Conservation (phyloP, 2,329 filamentous ascomycete genomes). For the Nannizziopsis arthrosporioides region DNA sequence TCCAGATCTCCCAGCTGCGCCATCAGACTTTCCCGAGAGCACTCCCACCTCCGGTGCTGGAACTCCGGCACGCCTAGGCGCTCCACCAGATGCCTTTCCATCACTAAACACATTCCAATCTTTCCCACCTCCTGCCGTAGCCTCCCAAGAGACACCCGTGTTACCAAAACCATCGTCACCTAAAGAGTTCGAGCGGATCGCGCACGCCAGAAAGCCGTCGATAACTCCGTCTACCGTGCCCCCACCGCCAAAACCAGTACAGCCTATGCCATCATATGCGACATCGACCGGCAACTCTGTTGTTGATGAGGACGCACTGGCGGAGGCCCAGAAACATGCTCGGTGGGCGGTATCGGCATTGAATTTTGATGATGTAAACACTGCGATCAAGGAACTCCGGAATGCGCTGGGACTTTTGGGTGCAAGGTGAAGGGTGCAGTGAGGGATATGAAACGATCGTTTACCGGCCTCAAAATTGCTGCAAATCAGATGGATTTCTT, state of each 20-base stretch:
- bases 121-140: constrained; percentile 30
- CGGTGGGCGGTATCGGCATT: constrained; percentile 94
- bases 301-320: constrained; percentile 59
- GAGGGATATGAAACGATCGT: background rate
- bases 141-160: constrained; percentile 19
- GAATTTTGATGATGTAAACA: constrained; percentile 90
- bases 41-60: constrained; percentile 16
- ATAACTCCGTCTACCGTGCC: constrained; percentile 14
- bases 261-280: constrained; percentile 19
- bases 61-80: constrained; percentile 14
- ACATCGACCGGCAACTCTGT: constrained; percentile 20
- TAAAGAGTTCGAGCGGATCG: constrained; percentile 6
- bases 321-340: constrained; percentile 83
- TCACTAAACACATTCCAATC: constrained; percentile 28
- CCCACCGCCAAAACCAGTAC: constrained; percentile 25
- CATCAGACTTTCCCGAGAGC: constrained; percentile 26
- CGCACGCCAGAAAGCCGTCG: constrained; percentile 7
- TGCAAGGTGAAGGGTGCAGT: constrained; percentile 36
- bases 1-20: constrained; percentile 30
- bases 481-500: background rate
- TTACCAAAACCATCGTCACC: constrained; percentile 14
- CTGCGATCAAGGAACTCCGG: constrained; percentile 72
- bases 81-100: constrained; percentile 10
- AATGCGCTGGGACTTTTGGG: constrained; percentile 62
- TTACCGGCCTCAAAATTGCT: background rate